Evolutionary conservation across 2,329 filamentous ascomycete genomes (phyloP), one percentile per base, ranked within the genome.

Genomic region (Leptosphaerulina australis): DNA sequence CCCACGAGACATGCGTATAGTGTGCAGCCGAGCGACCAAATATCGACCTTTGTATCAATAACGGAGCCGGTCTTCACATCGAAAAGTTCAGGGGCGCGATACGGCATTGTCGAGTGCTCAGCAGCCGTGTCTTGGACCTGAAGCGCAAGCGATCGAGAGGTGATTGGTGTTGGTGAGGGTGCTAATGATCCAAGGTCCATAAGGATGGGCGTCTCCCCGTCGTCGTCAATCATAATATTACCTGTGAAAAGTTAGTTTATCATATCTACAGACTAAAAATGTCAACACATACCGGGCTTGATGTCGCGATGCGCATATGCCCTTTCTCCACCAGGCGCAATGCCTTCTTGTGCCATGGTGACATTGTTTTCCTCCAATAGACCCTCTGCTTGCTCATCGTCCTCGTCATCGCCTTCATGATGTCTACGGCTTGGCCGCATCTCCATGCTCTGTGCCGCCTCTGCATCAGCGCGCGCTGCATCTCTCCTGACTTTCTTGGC

Each of bases 151-250:
- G 91, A 95, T 54, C 93, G 87, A 14, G 90, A 94, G 4, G 93
- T 96, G 62, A 97, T 93, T 20, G 90, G 84, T 49, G 91, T 90
- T 1, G 94, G 94, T 2, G 90, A 91, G 14, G 88, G 88, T 30
- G 91, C 88, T 48, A 99, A 81, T 49, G 91, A 97, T 57, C 94
- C 94, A 18, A 99, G 85, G 71, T 99, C 94, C 94, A 99, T 99
- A 26, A 99, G 83, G 64, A 99, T 94, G 2, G 94, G 93, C 22
- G 86, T 87, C 52, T 86, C 83, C 61, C 94, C 94, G 64, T 91
- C 86, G 71, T 97, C 93, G 60, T 90, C 88, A 61, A 99, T 96
- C 94, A 99, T 99, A 69, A 99, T 96, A 76, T 99, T 99, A 50
- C 91, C 81, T 84, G 38, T 8, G 6, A 17, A n/a, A n/a, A 18